Base-by-base conservation (phyloP, 306 rosid genomes). In the Quercus variabilis region DNA sequence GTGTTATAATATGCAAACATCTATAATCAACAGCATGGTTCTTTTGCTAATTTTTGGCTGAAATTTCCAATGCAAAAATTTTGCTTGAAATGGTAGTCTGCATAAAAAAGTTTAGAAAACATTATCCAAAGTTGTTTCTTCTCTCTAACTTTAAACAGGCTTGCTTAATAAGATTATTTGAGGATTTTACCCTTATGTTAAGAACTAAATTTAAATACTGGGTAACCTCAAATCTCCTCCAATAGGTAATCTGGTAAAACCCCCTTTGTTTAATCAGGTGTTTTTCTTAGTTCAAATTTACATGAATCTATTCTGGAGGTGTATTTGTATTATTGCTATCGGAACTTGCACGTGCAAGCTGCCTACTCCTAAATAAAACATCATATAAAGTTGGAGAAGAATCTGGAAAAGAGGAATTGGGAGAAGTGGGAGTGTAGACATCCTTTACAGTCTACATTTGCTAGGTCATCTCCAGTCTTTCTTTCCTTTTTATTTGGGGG, bases 11-110 rank as follows among this genome's bases (percentile, higher is more conserved):
- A 19, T 75, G 55, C 4, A 54, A 28, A 38, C n/a, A 11, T 55
- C 12, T 3, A 58, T 49, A 41, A 31, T 54, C 14, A 52, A 55
- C 52, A 70, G 46, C 46, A 67, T 80, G 38, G 59, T 74, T 70
- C 31, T 52, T 31, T 75, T 74, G 30, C 62, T 51, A 12, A 71
- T 33, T 55, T 49, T 75, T 75, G 69, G 55, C 23, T 77, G 75
- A 69, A 25, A 57, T 55, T 73, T 68, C 68, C 54, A 3, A 64
- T 30, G 73, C 65, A 55, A 21, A 79, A 56, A 51, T 28, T 51
- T 57, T 60, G 63, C 74, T 55, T 58, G 26, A 74, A 79, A 74
- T 49, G 77, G 59, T 11, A 6, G 6, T 33, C 15, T 68, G 26
- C 72, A 19, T 21, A 68, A 68, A 26, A 67, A 67, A 15, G 28